Evolutionary conservation across 164 flowering plant genomes (phyloP).

Genomic region (Tetracentron sinense): DNA sequence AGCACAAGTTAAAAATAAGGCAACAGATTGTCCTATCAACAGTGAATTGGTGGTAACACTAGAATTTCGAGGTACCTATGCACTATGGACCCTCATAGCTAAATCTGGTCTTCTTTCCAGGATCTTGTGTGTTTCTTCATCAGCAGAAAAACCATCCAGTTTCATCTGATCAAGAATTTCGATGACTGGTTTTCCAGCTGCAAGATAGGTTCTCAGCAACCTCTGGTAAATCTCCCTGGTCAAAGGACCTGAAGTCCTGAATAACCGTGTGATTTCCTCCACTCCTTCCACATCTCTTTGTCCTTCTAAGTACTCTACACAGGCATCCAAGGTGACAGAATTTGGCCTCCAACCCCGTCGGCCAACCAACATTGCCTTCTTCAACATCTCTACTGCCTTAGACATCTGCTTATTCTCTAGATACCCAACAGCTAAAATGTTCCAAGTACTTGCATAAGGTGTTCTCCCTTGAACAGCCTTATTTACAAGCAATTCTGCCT

Average conservation of each 20-base stretch:
- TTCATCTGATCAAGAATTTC: conserved; percentile 18
- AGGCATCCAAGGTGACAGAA: conserved; percentile 9
- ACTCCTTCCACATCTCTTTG: conserved; percentile 24
- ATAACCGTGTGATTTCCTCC: conserved; percentile 11
- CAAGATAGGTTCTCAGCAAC: conserved; percentile 17
- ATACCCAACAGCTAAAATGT: conserved; percentile 28
- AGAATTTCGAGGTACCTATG: too few relatives aligned
- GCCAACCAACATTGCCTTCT: conserved; percentile 18
- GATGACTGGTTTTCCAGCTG: conserved; percentile 11
- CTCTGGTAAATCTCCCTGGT: conserved; percentile 14
- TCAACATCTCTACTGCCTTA: conserved; percentile 30
- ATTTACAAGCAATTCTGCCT: conserved; percentile 30
- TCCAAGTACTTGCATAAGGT: conserved; percentile 26
- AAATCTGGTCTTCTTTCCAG: background rate
- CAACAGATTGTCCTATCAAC: too few relatives aligned
- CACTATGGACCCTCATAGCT: background rate
- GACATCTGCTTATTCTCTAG: conserved; percentile 17
- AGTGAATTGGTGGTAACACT: too few relatives aligned
- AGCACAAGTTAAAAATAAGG: too few relatives aligned
- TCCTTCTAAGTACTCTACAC: conserved; percentile 27
- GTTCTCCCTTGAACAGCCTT: conserved; percentile 19
- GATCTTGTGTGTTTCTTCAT: conserved; percentile 21
- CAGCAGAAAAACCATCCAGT: conserved; percentile 18
- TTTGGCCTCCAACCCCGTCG: conserved; percentile 14
- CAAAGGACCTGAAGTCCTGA: conserved; percentile 13